Base-by-base conservation (phyloP, 2,329 filamentous ascomycete species). In the Xylariaceae sp. region DNA sequence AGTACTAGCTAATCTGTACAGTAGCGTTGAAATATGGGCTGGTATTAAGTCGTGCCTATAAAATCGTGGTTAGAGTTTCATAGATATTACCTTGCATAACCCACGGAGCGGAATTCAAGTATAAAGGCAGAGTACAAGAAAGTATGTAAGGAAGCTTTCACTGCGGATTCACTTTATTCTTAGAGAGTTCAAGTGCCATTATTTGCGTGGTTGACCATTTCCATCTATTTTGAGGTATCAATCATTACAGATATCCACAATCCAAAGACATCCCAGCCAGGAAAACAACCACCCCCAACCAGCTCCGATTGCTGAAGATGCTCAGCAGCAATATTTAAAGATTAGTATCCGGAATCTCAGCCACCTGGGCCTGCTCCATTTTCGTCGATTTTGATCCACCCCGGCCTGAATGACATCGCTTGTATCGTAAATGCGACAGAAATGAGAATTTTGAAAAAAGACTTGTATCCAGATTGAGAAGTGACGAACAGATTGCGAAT, bases 341-440 rank as follows among this genome's bases (percentile, higher is more conserved):
- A 71, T 70, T 68, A 71, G 46, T 71, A 71, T 64, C 64, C 63
- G 64, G 65, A 69, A 73, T 70, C 68, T 65, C 17, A 71, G 72
- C 73, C 73, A 67, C 73, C 72, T 69, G 73, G 73, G 72, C 73
- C 69, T 68, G 69, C 67, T 66, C 68, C 70, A 71, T 69, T 65
- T 72, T 71, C 69, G 67, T 72, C 66, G 67, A 60, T 54, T 63
- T 69, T 68, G 65, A 63, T 56, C 66, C 65, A 64, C 59, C 65
- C 65, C 64, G 63, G 70, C 66, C 67, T 64, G 60, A 64, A 68
- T 66, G 56, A 67, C 51, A 65, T 68, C 64, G 67, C 68, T 67
- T 69, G 60, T 67, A 66, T 64, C 64, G 67, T 68, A 65, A 68
- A 70, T 68, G 63, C 62, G 63, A 63, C 58, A 67, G 53, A 61